phyloP scores from a whole-genome alignment of 2,329 filamentous ascomycete genomes.

The Colletotrichum aenigma region DNA sequence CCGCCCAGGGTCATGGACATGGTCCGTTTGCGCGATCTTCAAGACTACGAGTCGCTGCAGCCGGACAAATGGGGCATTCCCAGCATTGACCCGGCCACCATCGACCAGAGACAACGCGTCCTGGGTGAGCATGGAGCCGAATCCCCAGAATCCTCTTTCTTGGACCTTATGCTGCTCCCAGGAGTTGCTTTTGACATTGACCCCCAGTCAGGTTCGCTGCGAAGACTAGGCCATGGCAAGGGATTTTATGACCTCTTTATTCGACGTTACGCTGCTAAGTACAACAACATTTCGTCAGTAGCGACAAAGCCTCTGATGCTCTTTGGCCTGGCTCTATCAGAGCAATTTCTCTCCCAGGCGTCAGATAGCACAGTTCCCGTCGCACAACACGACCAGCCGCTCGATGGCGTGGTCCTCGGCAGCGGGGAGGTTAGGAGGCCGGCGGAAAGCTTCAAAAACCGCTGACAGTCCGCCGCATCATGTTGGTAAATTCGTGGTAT shows the following conservation, averaged over 20 bases:
- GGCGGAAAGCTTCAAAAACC: constrained; percentile 22
- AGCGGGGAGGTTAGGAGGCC: constrained; percentile 62
- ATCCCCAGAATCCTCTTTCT: constrained; percentile 29
- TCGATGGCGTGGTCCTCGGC: constrained; percentile 79
- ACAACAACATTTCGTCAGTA: neutral
- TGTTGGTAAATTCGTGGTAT: constrained; percentile 14
- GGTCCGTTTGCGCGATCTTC: constrained; percentile 75
- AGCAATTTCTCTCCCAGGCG: constrained; percentile 74
- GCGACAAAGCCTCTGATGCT: constrained; percentile 49
- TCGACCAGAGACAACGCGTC: constrained; percentile 72
- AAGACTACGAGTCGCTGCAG: constrained; percentile 79
- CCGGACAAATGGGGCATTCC: constrained; percentile 94
- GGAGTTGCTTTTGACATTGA: constrained; percentile 87
- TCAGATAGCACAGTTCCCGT: constrained; percentile 72
- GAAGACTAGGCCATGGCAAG: constrained; percentile 89
- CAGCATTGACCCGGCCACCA: constrained; percentile 71
- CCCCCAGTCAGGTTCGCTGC: constrained; percentile 56
- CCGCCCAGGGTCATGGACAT: constrained; percentile 88
- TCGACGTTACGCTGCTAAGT: constrained; percentile 67
- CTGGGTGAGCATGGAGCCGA: constrained; percentile 66
- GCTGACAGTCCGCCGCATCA: constrained; percentile 51
- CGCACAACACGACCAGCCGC: constrained; percentile 75
- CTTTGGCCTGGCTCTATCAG: constrained; percentile 81
- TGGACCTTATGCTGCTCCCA: constrained; percentile 91
- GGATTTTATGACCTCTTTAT: constrained; percentile 98